Conservation (phyloP, 495 filamentous ascomycete genomes). For the Hypoxylon trugodes region DNA sequence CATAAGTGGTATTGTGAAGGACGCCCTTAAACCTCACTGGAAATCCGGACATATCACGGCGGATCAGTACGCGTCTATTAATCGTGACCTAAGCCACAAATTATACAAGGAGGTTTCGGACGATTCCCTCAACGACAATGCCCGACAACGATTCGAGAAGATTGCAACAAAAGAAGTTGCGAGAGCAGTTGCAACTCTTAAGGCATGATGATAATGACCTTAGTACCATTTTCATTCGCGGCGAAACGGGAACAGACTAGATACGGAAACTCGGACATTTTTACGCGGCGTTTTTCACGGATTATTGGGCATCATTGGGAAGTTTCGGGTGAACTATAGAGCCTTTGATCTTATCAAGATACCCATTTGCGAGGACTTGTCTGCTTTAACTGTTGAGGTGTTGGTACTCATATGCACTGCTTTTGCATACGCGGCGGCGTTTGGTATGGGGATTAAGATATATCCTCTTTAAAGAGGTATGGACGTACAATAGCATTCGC, state of each 20-base stretch:
- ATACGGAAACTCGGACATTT: slow-evolving; percentile 33
- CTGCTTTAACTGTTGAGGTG: slow-evolving; percentile 25
- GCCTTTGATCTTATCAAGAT: slow-evolving; percentile 40
- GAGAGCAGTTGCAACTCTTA: slow-evolving; percentile 63
- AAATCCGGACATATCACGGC: slow-evolving; percentile 73
- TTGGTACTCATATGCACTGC: not conserved
- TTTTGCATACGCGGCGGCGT: slow-evolving; percentile 35
- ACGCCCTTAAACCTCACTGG: slow-evolving; percentile 78
- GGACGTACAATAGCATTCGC: slow-evolving; percentile 25
- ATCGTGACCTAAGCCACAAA: slow-evolving; percentile 80
- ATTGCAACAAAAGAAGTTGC: slow-evolving; percentile 78
- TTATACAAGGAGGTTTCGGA: slow-evolving; percentile 84
- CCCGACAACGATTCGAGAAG: slow-evolving; percentile 70
- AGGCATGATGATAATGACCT: slow-evolving; percentile 47
- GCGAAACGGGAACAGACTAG: slow-evolving; percentile 21
- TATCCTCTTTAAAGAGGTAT: slow-evolving; percentile 14
- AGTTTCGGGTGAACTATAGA: slow-evolving; percentile 36
- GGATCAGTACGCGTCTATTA: slow-evolving; percentile 88
- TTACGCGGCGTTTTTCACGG: slow-evolving; percentile 37
- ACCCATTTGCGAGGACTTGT: slow-evolving; percentile 32
- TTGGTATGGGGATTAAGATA: slow-evolving; percentile 23
- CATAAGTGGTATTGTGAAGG: slow-evolving; percentile 81
- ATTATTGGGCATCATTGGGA: slow-evolving; percentile 36
- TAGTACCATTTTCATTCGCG: slow-evolving; percentile 5
- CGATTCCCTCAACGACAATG: slow-evolving; percentile 59